Evolutionary conservation across 2,329 filamentous ascomycete genomes (phyloP), one percentile per base, ranked within the genome.

Genomic region (Fusarium nodosum): DNA sequence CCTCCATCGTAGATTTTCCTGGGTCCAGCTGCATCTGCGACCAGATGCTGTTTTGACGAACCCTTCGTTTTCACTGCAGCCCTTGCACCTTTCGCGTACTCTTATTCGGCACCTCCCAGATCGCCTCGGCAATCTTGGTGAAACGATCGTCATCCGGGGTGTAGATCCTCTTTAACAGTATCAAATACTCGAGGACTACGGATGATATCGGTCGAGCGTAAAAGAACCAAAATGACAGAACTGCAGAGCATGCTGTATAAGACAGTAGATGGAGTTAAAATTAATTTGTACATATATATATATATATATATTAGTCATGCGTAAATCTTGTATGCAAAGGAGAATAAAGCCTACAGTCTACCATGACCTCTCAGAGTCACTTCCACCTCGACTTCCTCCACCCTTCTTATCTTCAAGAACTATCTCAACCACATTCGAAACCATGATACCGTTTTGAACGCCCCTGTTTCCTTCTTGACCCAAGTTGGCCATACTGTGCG

Each of bases 351-450:
- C 15, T 2, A 3, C 5, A 13, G 5, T 10, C 26, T 61, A 73
- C 72, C 72, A 74, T 22, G 56, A 46, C 8, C 60, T 60, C 13
- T 48, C 51, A 4, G 53, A 59, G 3, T 39, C 38, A 15, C 57
- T 52, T 8, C 47, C 20, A 3, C 47, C 48, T 11, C 55, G 57
- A 16, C 55, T 69, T 2, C 50, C 50, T 2, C 59, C 56, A 7
- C 47, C 50, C 6, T 53, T 64, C 16, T 74, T 65, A 2, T 76
- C 66, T 20, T 75, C 75, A 3, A 64, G 73, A 8, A 64, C 68
- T 5, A 83, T 69, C 50, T 81, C 77, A 20, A 83, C 73, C 45
- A 82, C 75, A 48, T 79, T 83, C 0, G 78, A 82, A n/a, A 83
- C 79, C 24, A 82, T 63, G 33, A 83, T 83, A 3, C 4, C 77